These are phyloP conservation scores for Inga laurina DNA, from an alignment of 306 rosid species.

Conservation along the genomic window DNA sequence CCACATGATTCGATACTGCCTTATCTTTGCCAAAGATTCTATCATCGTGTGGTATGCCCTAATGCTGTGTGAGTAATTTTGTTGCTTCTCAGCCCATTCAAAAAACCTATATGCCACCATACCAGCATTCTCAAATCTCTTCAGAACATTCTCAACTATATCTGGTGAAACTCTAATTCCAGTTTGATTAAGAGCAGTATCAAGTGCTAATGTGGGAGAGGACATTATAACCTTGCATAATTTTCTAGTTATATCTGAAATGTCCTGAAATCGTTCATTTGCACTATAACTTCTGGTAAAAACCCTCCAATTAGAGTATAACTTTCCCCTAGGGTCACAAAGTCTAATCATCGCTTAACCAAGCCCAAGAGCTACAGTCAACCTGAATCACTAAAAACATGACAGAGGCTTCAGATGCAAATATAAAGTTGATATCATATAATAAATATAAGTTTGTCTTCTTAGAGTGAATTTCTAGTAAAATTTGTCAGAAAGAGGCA, in stretches of 20 bases:
- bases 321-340: conserved; percentile 2
- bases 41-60: too few species aligned
- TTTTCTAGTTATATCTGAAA: conserved; percentile 49
- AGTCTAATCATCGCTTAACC: conserved; percentile 30
- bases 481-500: not conserved
- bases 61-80: too few species aligned
- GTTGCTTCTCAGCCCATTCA: too few species aligned
- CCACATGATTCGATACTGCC: too few species aligned
- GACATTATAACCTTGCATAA: conserved; percentile 67
- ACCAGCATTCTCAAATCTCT: too few species aligned
- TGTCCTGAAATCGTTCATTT: conserved; percentile 35
- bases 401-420: conserved; percentile 2
- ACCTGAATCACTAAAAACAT: conserved; percentile 5
- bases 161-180: conserved; percentile 70
- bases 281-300: conserved; percentile 40
- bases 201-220: conserved; percentile 51
- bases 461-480: not conserved
- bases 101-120: too few species aligned
- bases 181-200: conserved; percentile 74
- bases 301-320: conserved; percentile 22
- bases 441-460: not conserved
- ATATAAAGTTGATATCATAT: not conserved
- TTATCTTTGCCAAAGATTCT: too few species aligned
- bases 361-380: conserved; percentile 10
- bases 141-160: conserved; percentile 20